Conservation (phyloP, 1,139 yeast genomes). For the Yamadazyma sp. region DNA sequence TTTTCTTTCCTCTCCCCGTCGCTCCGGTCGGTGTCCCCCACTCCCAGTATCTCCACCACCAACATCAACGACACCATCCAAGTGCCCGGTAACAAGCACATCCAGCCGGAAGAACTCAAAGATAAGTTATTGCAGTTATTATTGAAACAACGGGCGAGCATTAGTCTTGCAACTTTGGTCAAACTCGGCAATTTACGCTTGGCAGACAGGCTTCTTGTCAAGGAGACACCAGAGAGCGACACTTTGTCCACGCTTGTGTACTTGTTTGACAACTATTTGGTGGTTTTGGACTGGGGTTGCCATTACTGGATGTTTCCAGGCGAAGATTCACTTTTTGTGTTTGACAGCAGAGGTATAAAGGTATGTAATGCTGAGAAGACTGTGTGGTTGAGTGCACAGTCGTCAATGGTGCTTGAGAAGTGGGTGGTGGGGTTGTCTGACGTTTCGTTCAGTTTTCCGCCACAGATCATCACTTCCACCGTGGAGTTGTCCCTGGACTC, state of each 20-base stretch:
- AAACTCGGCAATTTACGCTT: slow-evolving; percentile 37
- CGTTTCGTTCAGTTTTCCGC: slow-evolving; percentile 30
- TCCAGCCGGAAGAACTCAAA: slow-evolving; percentile 21
- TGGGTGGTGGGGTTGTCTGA: slow-evolving; percentile 49
- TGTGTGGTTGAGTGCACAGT: slow-evolving; percentile 22
- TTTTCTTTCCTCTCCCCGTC: slow-evolving; percentile 4
- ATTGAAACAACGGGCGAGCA: slow-evolving; percentile 21
- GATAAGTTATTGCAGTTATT: slow-evolving; percentile 30
- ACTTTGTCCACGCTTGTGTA: slow-evolving; percentile 22
- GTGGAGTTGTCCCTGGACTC: slow-evolving; percentile 1
- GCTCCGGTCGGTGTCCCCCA: slow-evolving; percentile 15
- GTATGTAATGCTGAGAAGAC: slow-evolving; percentile 1
- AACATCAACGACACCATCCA: slow-evolving; percentile 19
- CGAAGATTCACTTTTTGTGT: slow-evolving; percentile 6
- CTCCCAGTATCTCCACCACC: slow-evolving; percentile 22
- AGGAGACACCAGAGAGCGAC: slow-evolving; percentile 1
- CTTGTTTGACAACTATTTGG: slow-evolving; percentile 34
- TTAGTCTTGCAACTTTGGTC: slow-evolving; percentile 27
- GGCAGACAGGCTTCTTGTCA: slow-evolving; percentile 33
- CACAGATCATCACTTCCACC: slow-evolving; percentile 39
- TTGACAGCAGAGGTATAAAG: slow-evolving; percentile 10
- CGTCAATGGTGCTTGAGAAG: slow-evolving; percentile 36
- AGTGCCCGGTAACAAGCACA: slow-evolving; percentile 19
- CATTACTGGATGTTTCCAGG: slow-evolving; percentile 6
- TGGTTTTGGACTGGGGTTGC: slow-evolving; percentile 13